Evolutionary conservation across 345 rosid genomes (phyloP).

Genomic region (Ailanthus altissimus): DNA sequence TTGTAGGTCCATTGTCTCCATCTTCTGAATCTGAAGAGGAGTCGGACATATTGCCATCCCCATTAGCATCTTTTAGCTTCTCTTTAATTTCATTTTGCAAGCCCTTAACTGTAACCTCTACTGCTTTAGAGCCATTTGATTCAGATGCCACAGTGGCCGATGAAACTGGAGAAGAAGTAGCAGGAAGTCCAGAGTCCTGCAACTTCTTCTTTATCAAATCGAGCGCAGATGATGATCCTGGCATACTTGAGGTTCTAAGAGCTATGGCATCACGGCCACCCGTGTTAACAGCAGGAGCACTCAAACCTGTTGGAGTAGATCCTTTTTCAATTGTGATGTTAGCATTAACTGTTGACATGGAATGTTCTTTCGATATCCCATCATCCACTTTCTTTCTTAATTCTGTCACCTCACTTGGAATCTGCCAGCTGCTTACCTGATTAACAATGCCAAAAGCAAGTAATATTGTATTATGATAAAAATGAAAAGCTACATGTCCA

Average conservation of each 20-base stretch:
- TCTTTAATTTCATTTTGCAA: constrained; percentile 65
- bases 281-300: constrained; percentile 72
- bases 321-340: constrained; percentile 53
- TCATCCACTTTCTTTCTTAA: constrained; percentile 62
- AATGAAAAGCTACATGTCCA: neutral
- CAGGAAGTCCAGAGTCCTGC: constrained; percentile 78
- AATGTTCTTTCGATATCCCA: constrained; percentile 48
- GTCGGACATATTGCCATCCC: constrained; percentile 71
- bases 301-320: constrained; percentile 55
- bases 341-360: constrained; percentile 37
- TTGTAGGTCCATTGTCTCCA: constrained; percentile 80
- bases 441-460: constrained; percentile 17
- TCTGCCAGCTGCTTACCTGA: constrained; percentile 97
- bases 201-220: constrained; percentile 92
- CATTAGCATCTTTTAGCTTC: constrained; percentile 64
- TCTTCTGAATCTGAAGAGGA: constrained; percentile 96
- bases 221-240: constrained; percentile 76
- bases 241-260: constrained; percentile 51
- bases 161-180: constrained; percentile 44
- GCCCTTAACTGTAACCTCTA: constrained; percentile 58
- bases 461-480: neutral
- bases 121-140: constrained; percentile 62
- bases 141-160: constrained; percentile 52
- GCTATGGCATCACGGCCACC: constrained; percentile 86
- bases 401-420: constrained; percentile 81